Evolutionary conservation across 148 eudicot species (phyloP), one percentile per base, ranked within the genome.

Genomic region (Talinum fruticosum): DNA sequence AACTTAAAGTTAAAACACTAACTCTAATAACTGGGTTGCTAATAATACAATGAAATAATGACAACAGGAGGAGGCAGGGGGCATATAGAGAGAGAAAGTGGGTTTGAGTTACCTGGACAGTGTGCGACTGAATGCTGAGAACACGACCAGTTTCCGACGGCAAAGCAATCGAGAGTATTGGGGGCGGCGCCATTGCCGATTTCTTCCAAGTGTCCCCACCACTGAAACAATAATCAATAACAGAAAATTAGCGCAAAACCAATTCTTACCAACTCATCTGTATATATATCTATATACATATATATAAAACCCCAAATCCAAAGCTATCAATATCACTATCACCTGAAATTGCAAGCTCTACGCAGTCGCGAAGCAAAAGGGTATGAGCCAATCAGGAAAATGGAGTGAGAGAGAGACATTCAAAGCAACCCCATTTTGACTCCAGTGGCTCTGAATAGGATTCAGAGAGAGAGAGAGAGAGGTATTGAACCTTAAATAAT

Each of bases 51-150:
- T 53, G 44, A 73, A 24, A 24, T 61, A 61, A 5, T 61, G 1
- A 61, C 16, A 14, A 49, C 45, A 6, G 6, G 8, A 54, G 54
- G 54, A 14, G 54, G 3, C 4, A 49, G 54, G 16, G 4, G 21
- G 54, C 47, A 41, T 8, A 41, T 0, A 10, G 13, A 41, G 47
- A 41, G 0, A 41, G 0, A 41, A 18, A 51, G 57, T 51, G 64
- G 30, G 30, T 28, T 8, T 6, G 15, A 66, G 28, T 5, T 67
- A 92, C 99, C 96, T 95, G 99, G 76, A 95, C 97, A 76, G 99
- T 95, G 69, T 95, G 99, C 76, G 99, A 95, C 70, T 95, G 99
- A 75, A 95, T 92, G 79, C 99, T 95, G 62, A 95, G 97, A 82
- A 95, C 97, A 67, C 99, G 94, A 38, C 99, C 99, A 44, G 94